These are phyloP conservation scores for Fusarium piperis DNA, from an alignment of 2,329 filamentous ascomycete genomes.

Conservation along the genomic window DNA sequence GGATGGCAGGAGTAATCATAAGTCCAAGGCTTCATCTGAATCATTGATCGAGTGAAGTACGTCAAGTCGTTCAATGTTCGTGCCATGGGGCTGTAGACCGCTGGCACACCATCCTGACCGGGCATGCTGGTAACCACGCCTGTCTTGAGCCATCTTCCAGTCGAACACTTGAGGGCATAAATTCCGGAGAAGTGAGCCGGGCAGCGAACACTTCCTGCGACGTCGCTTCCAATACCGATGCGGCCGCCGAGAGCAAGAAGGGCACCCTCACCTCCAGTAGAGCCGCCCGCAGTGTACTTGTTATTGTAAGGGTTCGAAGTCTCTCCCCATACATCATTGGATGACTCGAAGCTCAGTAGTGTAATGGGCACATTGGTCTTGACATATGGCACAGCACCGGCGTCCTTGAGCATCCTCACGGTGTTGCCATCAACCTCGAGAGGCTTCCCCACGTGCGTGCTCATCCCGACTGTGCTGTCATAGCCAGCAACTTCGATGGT, in stretches of 20 bases:
- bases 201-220: slow-evolving; percentile 86
- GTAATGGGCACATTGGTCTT: slow-evolving; percentile 93
- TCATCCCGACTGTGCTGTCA: slow-evolving; percentile 85
- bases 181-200: slow-evolving; percentile 92
- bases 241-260: slow-evolving; percentile 83
- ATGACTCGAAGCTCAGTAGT: slow-evolving; percentile 85
- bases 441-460: slow-evolving; percentile 75
- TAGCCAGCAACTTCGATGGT: slow-evolving; percentile 83
- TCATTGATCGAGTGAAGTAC: slow-evolving; percentile 83
- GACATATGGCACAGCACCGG: slow-evolving; percentile 88
- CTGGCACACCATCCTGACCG: slow-evolving; percentile 88
- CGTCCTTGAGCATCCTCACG: slow-evolving; percentile 82
- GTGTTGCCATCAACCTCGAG: slow-evolving; percentile 74
- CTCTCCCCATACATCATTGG: slow-evolving; percentile 81
- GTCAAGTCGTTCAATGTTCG: slow-evolving; percentile 82
- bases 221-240: slow-evolving; percentile 91
- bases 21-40: slow-evolving; percentile 86
- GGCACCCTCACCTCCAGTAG: slow-evolving; percentile 86
- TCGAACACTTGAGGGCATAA: slow-evolving; percentile 87
- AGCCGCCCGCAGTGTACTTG: slow-evolving; percentile 89
- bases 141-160: slow-evolving; percentile 88
- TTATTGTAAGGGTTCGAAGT: slow-evolving; percentile 84
- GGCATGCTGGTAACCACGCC: slow-evolving; percentile 89
- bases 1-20: slow-evolving; percentile 90
- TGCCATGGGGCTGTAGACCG: slow-evolving; percentile 93